Percentiles rank a stretch among this genome's conserved stretches.
Conservation (phyloP, 768 basidiomycete species). For the Lentinula detonsa region DNA sequence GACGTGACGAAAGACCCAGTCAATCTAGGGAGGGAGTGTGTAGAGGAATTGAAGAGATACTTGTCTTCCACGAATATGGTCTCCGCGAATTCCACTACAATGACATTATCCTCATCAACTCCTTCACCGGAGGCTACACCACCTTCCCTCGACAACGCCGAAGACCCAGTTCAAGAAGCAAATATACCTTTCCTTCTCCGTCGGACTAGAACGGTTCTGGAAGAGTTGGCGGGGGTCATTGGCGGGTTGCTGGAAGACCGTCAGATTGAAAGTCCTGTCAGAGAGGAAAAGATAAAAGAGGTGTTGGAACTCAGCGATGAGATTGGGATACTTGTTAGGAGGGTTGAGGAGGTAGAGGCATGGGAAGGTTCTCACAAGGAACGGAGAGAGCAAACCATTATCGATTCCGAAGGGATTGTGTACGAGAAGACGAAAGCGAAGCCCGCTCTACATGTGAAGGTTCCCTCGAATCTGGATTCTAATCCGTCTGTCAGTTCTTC, state of each 20-base stretch:
- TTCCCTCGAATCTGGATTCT: not conserved
- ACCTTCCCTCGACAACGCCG: too few relatives aligned
- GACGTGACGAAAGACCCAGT: conserved; percentile 11
- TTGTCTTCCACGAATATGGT: not conserved
- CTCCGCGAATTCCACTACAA: not conserved
- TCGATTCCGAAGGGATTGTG: not conserved
- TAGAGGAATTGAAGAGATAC: not conserved
- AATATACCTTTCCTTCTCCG: not conserved
- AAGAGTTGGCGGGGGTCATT: conserved; percentile 33
- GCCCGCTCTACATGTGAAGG: not conserved
- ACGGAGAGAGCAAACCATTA: not conserved
- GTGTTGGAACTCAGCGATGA: conserved; percentile 70
- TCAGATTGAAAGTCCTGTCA: conserved; percentile 43
- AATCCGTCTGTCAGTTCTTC: not conserved
- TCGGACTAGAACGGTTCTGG: conserved; percentile 23
- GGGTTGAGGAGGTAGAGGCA: conserved; percentile 19
- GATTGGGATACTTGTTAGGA: conserved; percentile 51
- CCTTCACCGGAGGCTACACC: too few relatives aligned
- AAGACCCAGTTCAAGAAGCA: too few relatives aligned
- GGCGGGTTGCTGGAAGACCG: conserved; percentile 43
- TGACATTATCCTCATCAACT: not conserved
- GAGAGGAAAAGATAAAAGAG: conserved; percentile 58
- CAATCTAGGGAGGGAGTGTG: conserved; percentile 3
- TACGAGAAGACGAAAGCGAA: conserved; percentile 22
- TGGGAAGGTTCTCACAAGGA: not conserved